Conservation (phyloP, 1,139 yeast genomes). For the Pneumocystis oryctolagi region DNA sequence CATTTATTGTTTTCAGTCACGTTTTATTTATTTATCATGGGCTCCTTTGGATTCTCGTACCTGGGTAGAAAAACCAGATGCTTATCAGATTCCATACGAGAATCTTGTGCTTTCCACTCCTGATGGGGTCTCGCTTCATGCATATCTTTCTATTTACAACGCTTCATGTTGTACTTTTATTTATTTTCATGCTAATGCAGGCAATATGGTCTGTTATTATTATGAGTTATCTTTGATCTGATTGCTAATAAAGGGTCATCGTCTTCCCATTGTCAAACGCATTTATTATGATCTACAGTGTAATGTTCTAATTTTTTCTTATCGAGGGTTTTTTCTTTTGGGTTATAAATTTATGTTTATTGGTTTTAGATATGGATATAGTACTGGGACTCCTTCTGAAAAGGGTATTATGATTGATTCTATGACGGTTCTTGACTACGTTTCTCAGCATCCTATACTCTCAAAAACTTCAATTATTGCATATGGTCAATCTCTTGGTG, state of each 20-base stretch:
- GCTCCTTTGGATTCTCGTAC: constrained; percentile 60
- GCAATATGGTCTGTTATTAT: constrained; percentile 41
- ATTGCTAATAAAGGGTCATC: constrained; percentile 40
- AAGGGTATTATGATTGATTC: constrained; percentile 73
- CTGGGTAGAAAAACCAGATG: constrained; percentile 64
- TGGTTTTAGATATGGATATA: constrained; percentile 44
- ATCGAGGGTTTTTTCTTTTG: constrained; percentile 9
- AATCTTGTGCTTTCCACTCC: constrained; percentile 44
- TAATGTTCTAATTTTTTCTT: constrained; percentile 37
- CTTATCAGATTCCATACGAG: constrained; percentile 55
- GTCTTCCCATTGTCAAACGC: constrained; percentile 64
- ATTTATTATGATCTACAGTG: constrained; percentile 51
- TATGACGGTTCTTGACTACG: constrained; percentile 48
- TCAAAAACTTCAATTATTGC: constrained; percentile 43
- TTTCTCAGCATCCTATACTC: constrained; percentile 39
- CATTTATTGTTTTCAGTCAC: constrained; percentile 33
- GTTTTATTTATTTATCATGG: constrained; percentile 66
- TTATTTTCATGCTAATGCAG: constrained; percentile 84
- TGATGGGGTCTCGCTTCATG: constrained; percentile 46
- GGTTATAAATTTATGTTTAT: neutral
- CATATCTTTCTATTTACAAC: constrained; percentile 9
- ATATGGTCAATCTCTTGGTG: constrained; percentile 87
- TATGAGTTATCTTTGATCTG: neutral
- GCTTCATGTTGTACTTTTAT: constrained; percentile 41
- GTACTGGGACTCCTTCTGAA: constrained; percentile 69